Evolutionary conservation across 176 grass and related monocot species (phyloP), one percentile per base, ranked within the genome.

Genomic region (Calamus simplicifolius): DNA sequence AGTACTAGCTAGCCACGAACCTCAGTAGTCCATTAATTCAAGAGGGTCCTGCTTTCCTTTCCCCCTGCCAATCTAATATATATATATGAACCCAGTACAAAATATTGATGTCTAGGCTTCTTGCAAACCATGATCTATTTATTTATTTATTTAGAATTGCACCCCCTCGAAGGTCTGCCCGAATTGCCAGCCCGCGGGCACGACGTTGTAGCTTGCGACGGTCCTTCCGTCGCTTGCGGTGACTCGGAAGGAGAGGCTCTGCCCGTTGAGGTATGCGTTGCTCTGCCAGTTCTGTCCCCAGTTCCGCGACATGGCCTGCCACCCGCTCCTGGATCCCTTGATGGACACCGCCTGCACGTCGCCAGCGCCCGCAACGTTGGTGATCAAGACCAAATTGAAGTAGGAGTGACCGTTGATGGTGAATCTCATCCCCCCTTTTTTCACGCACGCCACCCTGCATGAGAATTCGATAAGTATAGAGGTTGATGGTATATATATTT

Each of bases 251-350:
- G 58, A 43, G 35, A 43, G 35, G 35, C 35, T 43, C 58, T 60
- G 58, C 5, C 58, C 58, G 14, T 60, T 27, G 4, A 60, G 58
- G 16, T 60, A 38, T 1, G 58, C 16, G 2, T 60, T 60, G 58
- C 58, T 60, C 29, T 60, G 58, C 58, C 58, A 60, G 16, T 60
- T 60, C 29, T 60, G 58, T 4, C 58, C 58, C 58, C 58, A 60
- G 16, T 60, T 60, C 27, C 29, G 25, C 6, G 58, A 60, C 58
- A 60, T 60, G 5, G 58, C 27, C 28, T 60, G 58, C 58, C 58
- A 60, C 16, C 58, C 58, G 5, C 28, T 60, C 27, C 18, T 35
- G 15, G 58, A 60, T 28, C 58, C 58, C 58, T 60, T 60, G 28
- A 60, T 60, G 27, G 58, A 38, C 27, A 60, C 58, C 0, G 58